Evolutionary conservation across 1,284 basidiomycete genomes (phyloP).

Genomic region (Cryptococcus sp.): DNA sequence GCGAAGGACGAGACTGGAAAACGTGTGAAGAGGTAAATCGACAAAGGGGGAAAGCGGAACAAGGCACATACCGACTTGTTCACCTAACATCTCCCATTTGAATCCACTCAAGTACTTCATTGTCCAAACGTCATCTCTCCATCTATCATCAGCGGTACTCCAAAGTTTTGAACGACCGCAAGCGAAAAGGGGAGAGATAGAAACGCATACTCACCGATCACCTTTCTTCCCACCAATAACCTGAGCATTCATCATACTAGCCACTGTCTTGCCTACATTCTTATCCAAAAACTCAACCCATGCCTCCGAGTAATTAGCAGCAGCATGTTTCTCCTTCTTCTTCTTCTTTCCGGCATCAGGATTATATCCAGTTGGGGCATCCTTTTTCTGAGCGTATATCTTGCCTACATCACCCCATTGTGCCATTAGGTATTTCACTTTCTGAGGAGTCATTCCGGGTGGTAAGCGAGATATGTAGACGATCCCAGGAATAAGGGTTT

Average conservation of each 20-base stretch:
- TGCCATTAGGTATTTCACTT: constrained; percentile 89
- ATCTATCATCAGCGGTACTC: constrained; percentile 53
- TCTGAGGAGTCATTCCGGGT: constrained; percentile 96
- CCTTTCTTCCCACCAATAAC: constrained; percentile 94
- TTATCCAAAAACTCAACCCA: constrained; percentile 99
- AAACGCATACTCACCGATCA: constrained; percentile 32
- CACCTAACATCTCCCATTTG: constrained; percentile 98
- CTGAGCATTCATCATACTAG: constrained; percentile 93
- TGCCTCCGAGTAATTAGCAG: constrained; percentile 89
- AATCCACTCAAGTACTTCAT: constrained; percentile 98
- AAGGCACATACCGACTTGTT: constrained; percentile 77
- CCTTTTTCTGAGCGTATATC: constrained; percentile 83
- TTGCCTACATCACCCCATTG: constrained; percentile 75
- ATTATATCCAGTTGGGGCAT: constrained; percentile 50
- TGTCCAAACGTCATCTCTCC: constrained; percentile 98
- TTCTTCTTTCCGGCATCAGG: constrained; percentile 14
- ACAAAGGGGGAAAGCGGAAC: not conserved
- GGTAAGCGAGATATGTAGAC: constrained; percentile 95
- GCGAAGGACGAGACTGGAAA: too few relatives aligned
- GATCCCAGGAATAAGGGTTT: constrained; percentile 59
- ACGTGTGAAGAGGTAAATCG: too few relatives aligned
- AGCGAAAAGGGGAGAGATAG: not conserved
- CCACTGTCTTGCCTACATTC: constrained; percentile 79
- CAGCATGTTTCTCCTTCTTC: constrained; percentile 58
- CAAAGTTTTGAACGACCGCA: not conserved